A percentile compares a stretch with the other conserved stretches of the same genome.
These are phyloP conservation scores for Jackrogersella minutella DNA, from an alignment of 495 filamentous ascomycete genomes.

Conservation along the genomic window DNA sequence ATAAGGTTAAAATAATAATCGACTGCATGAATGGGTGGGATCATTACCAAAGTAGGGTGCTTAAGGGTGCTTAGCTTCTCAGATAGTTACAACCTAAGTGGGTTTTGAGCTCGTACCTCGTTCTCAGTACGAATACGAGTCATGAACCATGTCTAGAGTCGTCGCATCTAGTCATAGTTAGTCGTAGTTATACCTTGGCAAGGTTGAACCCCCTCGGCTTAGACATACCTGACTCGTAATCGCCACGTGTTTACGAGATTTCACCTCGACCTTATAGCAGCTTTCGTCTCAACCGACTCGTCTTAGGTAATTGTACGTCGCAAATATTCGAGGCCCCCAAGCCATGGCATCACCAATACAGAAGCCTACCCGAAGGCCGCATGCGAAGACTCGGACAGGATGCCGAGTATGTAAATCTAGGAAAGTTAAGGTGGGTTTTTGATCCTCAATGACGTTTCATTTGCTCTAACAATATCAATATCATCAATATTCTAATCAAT, in stretches of 20 bases:
- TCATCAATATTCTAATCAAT: slow-evolving; percentile 20
- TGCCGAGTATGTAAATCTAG: slow-evolving; percentile 39
- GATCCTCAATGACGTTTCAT: not conserved
- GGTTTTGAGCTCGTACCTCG: not conserved
- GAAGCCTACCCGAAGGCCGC: slow-evolving; percentile 31
- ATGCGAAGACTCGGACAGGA: slow-evolving; percentile 38
- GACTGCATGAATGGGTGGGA: too few species aligned
- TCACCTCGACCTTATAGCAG: slow-evolving; percentile 16
- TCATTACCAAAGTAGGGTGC: too few species aligned
- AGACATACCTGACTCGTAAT: slow-evolving; percentile 29
- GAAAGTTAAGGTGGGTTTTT: slow-evolving; percentile 34
- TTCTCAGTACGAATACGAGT: slow-evolving; percentile 25
- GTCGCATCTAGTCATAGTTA: slow-evolving; percentile 2
- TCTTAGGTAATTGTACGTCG: not conserved
- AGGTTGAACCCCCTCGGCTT: not conserved
- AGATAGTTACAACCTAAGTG: not conserved
- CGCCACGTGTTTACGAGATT: slow-evolving; percentile 19
- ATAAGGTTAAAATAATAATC: too few species aligned
- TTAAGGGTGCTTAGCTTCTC: too few species aligned
- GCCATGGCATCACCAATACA: slow-evolving; percentile 23
- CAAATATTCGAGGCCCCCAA: not conserved
- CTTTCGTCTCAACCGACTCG: not conserved
- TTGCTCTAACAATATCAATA: not conserved
- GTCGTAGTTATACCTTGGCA: slow-evolving; percentile 12
- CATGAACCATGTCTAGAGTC: not conserved